These are phyloP conservation scores for Colletotrichum sp. DNA, from an alignment of 2,329 filamentous ascomycete species.

Conservation along the genomic window DNA sequence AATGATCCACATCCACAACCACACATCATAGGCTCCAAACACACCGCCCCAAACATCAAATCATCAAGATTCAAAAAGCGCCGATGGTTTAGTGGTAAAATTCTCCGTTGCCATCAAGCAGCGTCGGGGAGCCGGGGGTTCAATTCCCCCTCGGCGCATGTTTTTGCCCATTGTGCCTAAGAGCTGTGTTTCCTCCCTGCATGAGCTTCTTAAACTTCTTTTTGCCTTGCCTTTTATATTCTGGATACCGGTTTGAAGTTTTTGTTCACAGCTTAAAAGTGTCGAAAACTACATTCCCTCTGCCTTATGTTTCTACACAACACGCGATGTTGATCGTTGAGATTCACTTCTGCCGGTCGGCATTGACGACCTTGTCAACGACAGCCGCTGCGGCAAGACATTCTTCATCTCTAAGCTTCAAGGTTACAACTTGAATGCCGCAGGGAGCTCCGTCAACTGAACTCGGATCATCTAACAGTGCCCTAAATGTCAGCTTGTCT, in stretches of 20 bases:
- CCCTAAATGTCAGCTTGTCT: neutral
- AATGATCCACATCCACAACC: neutral
- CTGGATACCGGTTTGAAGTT: fast-evolving
- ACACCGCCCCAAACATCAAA: fast-evolving
- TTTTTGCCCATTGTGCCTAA: neutral
- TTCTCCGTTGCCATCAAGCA: constrained; percentile 10
- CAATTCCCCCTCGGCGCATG: constrained; percentile 3
- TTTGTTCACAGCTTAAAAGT: neutral
- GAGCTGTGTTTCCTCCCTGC: neutral
- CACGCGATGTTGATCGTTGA: neutral
- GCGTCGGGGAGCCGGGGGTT: constrained; percentile 10
- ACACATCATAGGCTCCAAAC: neutral
- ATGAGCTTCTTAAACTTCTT: fast-evolving
- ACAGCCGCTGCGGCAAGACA: neutral
- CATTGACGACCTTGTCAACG: neutral
- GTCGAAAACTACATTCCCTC: fast-evolving
- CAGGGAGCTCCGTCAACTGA: neutral
- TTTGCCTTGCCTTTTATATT: neutral
- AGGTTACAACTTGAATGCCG: neutral
- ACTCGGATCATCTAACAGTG: neutral
- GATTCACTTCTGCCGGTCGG: neutral
- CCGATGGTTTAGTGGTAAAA: constrained; percentile 14
- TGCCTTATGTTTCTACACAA: neutral
- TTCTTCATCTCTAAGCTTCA: neutral
- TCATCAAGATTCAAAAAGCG: neutral